A percentile compares a stretch with the other conserved stretches of the same genome.
phyloP scores from a whole-genome alignment of 1,284 basidiomycete genomes.

The Fomitopsis pinicola region DNA sequence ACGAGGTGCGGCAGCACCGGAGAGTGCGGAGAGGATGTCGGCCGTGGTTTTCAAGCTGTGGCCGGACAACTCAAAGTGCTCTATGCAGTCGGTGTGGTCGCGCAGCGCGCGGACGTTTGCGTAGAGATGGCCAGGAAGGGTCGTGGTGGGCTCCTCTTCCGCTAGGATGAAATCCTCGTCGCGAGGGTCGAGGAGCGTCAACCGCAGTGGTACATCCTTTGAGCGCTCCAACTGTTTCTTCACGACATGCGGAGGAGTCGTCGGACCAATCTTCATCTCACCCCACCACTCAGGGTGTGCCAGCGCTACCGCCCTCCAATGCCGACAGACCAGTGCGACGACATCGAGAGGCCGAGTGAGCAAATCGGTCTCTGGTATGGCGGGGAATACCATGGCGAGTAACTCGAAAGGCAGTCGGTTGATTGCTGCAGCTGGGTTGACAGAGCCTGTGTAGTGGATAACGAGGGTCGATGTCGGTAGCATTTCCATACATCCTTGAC shows the following conservation, averaged over 20 bases:
- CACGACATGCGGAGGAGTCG: neutral
- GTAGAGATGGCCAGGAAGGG: neutral
- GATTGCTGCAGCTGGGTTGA: too few species aligned
- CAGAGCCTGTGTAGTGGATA: too few species aligned
- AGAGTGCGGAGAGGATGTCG: neutral
- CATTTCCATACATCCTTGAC: too few species aligned
- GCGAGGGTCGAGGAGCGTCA: neutral
- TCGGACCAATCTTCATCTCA: neutral
- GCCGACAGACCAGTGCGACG: neutral
- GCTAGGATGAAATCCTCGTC: neutral
- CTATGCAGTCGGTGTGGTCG: neutral
- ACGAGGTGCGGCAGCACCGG: neutral
- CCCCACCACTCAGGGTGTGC: neutral
- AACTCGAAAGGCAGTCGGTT: too few species aligned
- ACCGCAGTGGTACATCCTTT: neutral
- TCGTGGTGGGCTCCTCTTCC: too few species aligned
- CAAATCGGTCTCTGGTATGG: too few species aligned
- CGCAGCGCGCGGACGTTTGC: neutral
- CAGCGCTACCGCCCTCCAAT: neutral
- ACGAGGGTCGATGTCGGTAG: too few species aligned
- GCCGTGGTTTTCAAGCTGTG: neutral
- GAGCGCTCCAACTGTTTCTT: neutral
- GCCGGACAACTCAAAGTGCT: neutral
- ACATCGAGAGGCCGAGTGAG: neutral
- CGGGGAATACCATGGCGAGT: too few species aligned